Percentiles rank a stretch among this genome's conserved stretches.
These are phyloP conservation scores for Lodderomyces theae DNA, from an alignment of 1,139 yeast genomes.

Conservation along the genomic window DNA sequence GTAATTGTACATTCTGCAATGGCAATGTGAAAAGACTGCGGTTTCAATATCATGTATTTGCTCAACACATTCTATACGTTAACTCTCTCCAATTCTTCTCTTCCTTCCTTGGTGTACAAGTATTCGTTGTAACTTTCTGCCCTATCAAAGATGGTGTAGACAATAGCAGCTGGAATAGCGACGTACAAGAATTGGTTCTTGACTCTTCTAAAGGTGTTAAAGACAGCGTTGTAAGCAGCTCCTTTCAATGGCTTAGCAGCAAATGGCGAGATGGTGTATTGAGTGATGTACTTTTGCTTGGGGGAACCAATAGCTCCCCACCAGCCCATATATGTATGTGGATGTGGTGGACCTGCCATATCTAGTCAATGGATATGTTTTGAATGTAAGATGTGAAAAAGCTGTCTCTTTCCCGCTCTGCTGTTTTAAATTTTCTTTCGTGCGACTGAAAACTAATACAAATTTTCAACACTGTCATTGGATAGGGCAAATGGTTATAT, in stretches of 20 bases:
- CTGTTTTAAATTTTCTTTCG: neutral
- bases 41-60: no score
- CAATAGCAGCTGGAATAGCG: constrained; percentile 71
- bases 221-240: constrained; percentile 77
- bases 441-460: constrained; percentile 1
- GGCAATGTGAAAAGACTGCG: no score
- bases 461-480: constrained; percentile 4
- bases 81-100: constrained; percentile 84
- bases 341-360: constrained; percentile 75
- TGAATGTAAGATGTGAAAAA: neutral
- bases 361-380: constrained; percentile 4
- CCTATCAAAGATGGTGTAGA: constrained; percentile 84
- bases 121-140: constrained; percentile 91
- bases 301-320: constrained; percentile 91
- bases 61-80: constrained; percentile 46
- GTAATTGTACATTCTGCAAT: constrained; percentile 39
- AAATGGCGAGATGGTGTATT: constrained; percentile 87
- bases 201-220: constrained; percentile 94
- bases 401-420: no score
- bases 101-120: constrained; percentile 97
- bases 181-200: constrained; percentile 81
- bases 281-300: constrained; percentile 80
- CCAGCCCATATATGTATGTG: constrained; percentile 91
- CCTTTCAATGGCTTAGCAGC: constrained; percentile 94
- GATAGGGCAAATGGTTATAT: neutral